A percentile compares a stretch with the other conserved stretches of the same genome.
Evolutionary conservation across 2,329 filamentous ascomycete species (phyloP).

Genomic region (Fusarium sp.): DNA sequence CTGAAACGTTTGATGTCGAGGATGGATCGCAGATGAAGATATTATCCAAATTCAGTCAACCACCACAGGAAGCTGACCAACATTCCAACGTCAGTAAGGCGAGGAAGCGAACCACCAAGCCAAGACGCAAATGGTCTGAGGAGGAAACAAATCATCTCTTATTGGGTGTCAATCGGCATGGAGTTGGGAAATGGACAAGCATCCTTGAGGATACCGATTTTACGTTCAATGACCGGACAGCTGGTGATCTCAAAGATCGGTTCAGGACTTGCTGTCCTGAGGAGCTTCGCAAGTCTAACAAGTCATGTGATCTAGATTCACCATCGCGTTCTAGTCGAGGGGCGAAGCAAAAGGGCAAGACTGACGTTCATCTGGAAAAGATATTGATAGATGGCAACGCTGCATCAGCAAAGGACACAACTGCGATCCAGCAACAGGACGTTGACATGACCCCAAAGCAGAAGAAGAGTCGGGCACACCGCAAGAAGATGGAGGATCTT

Average conservation of each 20-base stretch:
- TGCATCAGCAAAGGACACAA: conserved; percentile 44
- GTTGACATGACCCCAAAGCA: conserved; percentile 54
- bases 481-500: conserved; percentile 66
- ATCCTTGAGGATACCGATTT: conserved; percentile 71
- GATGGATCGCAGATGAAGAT: conserved; percentile 57
- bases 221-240: conserved; percentile 69
- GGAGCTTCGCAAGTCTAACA: conserved; percentile 63
- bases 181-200: conserved; percentile 73
- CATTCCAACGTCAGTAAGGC: conserved; percentile 50
- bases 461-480: conserved; percentile 65
- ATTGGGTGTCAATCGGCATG: conserved; percentile 69
- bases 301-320: conserved; percentile 41
- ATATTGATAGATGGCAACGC: conserved; percentile 63
- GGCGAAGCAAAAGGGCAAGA: conserved; percentile 55
- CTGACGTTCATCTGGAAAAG: conserved; percentile 65
- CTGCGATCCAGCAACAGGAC: conserved; percentile 40
- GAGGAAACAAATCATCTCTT: conserved; percentile 72
- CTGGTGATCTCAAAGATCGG: conserved; percentile 72
- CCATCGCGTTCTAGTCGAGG: conserved; percentile 40
- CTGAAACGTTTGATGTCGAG: conserved; percentile 64
- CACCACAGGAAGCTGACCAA: conserved; percentile 50
- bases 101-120: conserved; percentile 66
- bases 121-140: conserved; percentile 72
- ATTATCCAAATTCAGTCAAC: conserved; percentile 56
- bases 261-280: conserved; percentile 74